phyloP scores from a whole-genome alignment of 352 stramenopile species.

The Globisporangium nodosum region DNA sequence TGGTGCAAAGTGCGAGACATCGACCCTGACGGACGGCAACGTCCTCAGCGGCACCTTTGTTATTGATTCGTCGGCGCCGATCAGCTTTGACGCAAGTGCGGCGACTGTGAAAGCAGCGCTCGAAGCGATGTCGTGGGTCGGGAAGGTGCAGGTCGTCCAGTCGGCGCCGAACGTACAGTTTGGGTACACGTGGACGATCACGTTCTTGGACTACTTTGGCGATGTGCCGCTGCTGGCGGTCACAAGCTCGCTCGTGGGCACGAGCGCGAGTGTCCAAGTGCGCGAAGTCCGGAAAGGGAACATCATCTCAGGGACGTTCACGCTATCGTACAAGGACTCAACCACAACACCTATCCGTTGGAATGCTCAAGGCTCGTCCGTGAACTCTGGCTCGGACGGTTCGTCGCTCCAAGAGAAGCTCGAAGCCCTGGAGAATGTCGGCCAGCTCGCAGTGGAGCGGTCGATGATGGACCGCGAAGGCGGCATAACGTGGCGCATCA shows the following conservation, averaged over 20 bases:
- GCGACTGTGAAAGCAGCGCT: slow-evolving; percentile 37
- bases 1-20: slow-evolving; percentile 35
- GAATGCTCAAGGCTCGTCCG: slow-evolving; percentile 34
- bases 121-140: slow-evolving; percentile 59
- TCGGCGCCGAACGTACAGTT: slow-evolving; percentile 42
- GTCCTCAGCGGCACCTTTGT: slow-evolving; percentile 66
- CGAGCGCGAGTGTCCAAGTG: slow-evolving; percentile 48
- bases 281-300: slow-evolving; percentile 71
- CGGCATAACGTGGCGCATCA: slow-evolving; percentile 61
- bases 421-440: slow-evolving; percentile 48
- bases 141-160: slow-evolving; percentile 50
- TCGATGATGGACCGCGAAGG: slow-evolving; percentile 41
- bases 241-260: slow-evolving; percentile 62
- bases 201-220: slow-evolving; percentile 67
- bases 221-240: slow-evolving; percentile 50
- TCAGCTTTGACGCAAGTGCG: slow-evolving; percentile 49
- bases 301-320: slow-evolving; percentile 54
- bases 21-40: slow-evolving; percentile 73
- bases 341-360: slow-evolving; percentile 36
- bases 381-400: slow-evolving; percentile 34
- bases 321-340: slow-evolving; percentile 36
- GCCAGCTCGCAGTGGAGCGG: slow-evolving; percentile 34
- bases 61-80: slow-evolving; percentile 50
- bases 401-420: slow-evolving; percentile 73
- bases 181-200: slow-evolving; percentile 73